Percentiles rank a stretch among this genome's conserved stretches.
Evolutionary conservation across 1,284 basidiomycete genomes (phyloP).

Genomic region (Chalciporus piperatoides): DNA sequence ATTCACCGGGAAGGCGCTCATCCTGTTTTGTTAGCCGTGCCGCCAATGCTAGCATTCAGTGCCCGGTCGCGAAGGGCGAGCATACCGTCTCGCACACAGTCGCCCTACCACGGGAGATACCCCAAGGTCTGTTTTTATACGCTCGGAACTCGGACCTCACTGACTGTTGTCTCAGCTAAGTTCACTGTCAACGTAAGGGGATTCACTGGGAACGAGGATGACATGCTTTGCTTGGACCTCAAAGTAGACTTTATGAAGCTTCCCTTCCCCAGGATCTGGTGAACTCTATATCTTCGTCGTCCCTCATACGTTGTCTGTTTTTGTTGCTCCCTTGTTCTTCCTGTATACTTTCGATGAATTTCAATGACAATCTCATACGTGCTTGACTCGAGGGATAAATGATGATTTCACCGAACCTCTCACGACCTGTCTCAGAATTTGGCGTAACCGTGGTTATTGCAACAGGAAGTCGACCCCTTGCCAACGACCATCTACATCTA

Average conservation of each 20-base stretch:
- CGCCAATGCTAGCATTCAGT: slow-evolving; percentile 69
- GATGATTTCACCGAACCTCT: no score
- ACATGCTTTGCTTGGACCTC: slow-evolving; percentile 80
- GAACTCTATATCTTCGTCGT: slow-evolving; percentile 10
- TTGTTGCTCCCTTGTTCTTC: neutral
- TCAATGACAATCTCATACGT: neutral
- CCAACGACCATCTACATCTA: neutral
- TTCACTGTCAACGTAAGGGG: slow-evolving; percentile 75
- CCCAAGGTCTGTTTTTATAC: slow-evolving; percentile 56
- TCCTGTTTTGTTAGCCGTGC: slow-evolving; percentile 44
- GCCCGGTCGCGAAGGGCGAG: slow-evolving; percentile 70
- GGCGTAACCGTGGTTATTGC: neutral
- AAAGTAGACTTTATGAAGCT: slow-evolving; percentile 66
- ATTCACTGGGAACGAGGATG: slow-evolving; percentile 74
- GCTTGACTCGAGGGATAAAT: neutral
- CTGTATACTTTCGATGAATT: neutral
- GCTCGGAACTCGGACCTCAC: neutral
- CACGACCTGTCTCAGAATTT: no score
- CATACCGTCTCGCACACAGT: slow-evolving; percentile 80
- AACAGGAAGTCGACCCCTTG: slow-evolving; percentile 1
- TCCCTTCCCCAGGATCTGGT: slow-evolving; percentile 35
- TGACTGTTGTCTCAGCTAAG: slow-evolving; percentile 58
- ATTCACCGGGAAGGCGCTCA: slow-evolving; percentile 8
- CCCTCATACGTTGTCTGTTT: neutral
- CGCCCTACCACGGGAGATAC: slow-evolving; percentile 84